phyloP scores from a whole-genome alignment of 2,329 filamentous ascomycete genomes.

The Nothopassalora personata region DNA sequence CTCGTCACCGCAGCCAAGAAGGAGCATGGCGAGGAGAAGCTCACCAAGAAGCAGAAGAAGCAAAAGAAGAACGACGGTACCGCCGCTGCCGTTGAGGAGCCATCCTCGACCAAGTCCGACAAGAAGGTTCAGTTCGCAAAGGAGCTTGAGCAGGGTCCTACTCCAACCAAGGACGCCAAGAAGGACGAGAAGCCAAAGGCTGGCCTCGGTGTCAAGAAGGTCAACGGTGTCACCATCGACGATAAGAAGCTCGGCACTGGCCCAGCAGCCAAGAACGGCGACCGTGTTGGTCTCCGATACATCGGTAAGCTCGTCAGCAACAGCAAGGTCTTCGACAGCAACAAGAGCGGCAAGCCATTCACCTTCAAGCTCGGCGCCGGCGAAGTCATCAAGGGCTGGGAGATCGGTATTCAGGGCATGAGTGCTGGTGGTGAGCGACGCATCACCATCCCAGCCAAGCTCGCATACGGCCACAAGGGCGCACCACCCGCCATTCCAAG shows the following conservation, averaged over 20 bases:
- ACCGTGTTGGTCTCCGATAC: slow-evolving; percentile 90
- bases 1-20: slow-evolving; percentile 64
- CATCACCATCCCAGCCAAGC: slow-evolving; percentile 77
- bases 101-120: slow-evolving; percentile 54
- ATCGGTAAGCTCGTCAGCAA: slow-evolving; percentile 88
- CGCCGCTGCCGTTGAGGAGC: slow-evolving; percentile 39
- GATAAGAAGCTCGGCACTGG: slow-evolving; percentile 90
- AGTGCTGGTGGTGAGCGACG: slow-evolving; percentile 87
- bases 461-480: slow-evolving; percentile 81
- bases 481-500: slow-evolving; percentile 74
- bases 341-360: slow-evolving; percentile 99
- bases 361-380: slow-evolving; percentile 89
- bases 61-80: slow-evolving; percentile 97
- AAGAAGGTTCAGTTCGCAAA: slow-evolving; percentile 99
- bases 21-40: slow-evolving; percentile 62
- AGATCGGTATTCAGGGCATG: slow-evolving; percentile 91
- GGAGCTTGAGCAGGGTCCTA: slow-evolving; percentile 95
- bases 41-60: slow-evolving; percentile 96
- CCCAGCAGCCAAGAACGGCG: slow-evolving; percentile 79
- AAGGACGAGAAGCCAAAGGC: slow-evolving; percentile 44
- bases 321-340: slow-evolving; percentile 93
- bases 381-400: slow-evolving; percentile 99
- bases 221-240: slow-evolving; percentile 87
- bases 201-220: slow-evolving; percentile 65
- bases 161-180: slow-evolving; percentile 54